Evolutionary conservation across 257 asterid genomes (phyloP).

Genomic region (Pogostemon cablin): DNA sequence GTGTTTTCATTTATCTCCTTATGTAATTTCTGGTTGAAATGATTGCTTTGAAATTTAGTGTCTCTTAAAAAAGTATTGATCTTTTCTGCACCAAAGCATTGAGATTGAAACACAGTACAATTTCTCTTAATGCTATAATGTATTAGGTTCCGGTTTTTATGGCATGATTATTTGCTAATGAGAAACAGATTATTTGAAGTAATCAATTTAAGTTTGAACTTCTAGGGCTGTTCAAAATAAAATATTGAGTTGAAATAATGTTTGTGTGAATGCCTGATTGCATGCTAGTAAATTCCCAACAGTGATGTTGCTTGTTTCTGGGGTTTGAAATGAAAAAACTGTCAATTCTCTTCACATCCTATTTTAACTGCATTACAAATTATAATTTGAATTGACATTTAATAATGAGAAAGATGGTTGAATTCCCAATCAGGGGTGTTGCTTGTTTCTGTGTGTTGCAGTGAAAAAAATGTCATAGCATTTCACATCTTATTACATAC

Average conservation of each 20-base stretch:
- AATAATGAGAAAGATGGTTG: not conserved
- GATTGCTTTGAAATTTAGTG: slow-evolving; percentile 13
- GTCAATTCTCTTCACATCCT: not conserved
- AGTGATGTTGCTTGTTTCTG: slow-evolving; percentile 9
- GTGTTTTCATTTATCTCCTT: slow-evolving; percentile 5
- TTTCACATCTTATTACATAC: not conserved
- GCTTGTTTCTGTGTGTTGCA: slow-evolving; percentile 21
- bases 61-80: slow-evolving; percentile 9
- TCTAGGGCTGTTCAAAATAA: slow-evolving; percentile 27
- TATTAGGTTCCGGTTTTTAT: not conserved
- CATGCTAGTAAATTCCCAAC: slow-evolving; percentile 26
- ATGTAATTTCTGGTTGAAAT: not conserved
- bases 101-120: not conserved
- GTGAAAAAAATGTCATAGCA: not conserved
- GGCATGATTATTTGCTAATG: slow-evolving; percentile 11
- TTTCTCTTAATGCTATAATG: not conserved
- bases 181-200: slow-evolving; percentile 17
- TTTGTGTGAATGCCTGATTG: slow-evolving; percentile 1
- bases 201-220: slow-evolving; percentile 4
- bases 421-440: not conserved
- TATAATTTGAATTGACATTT: slow-evolving; percentile 4
- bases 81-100: slow-evolving; percentile 20
- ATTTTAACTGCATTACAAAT: not conserved
- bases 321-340: slow-evolving; percentile 23
- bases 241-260: not conserved